Conservation (phyloP, 177 flowering plant species). For the Vitis hybrid region DNA sequence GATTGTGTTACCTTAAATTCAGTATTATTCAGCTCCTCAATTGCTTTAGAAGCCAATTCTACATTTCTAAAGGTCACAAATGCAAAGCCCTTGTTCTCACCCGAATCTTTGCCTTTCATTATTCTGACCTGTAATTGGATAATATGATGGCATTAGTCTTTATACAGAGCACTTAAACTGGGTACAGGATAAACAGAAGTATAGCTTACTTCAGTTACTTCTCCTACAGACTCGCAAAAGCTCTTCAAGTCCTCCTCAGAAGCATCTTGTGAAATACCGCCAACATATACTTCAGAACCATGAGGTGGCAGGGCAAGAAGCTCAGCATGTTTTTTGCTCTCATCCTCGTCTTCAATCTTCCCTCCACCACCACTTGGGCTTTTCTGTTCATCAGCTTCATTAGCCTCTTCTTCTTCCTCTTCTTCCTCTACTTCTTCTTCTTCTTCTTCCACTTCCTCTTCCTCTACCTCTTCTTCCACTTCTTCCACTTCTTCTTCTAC, state of each 20-base stretch:
- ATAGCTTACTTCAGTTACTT: conserved; percentile 72
- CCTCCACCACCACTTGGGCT: conserved; percentile 30
- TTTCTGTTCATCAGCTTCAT: conserved; percentile 17
- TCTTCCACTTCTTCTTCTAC: conserved; percentile 61
- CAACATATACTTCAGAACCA: conserved; percentile 93
- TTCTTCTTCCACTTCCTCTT: conserved; percentile 55
- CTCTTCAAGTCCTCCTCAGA: conserved; percentile 67
- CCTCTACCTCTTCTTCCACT: conserved; percentile 28
- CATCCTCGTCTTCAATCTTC: conserved; percentile 46
- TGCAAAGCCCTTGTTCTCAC: conserved; percentile 84
- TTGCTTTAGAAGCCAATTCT: conserved; percentile 84
- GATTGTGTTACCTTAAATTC: conserved; percentile 63
- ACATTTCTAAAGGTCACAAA: conserved; percentile 84
- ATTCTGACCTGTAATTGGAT: conserved; percentile 65
- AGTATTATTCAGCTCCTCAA: conserved; percentile 64
- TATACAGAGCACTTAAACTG: neutral
- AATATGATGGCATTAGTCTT: conserved; percentile 2
- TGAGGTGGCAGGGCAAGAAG: conserved; percentile 97
- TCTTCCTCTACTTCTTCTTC: conserved; percentile 57
- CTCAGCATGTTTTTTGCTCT: conserved; percentile 60
- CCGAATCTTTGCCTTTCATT: conserved; percentile 82
- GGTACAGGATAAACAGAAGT: neutral
- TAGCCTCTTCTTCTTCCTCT: conserved; percentile 22
- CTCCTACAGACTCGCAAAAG: conserved; percentile 84
- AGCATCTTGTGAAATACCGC: conserved; percentile 74